A percentile compares a stretch with the other conserved stretches of the same genome.
These are phyloP conservation scores for Amanita pseudoporphyria DNA, from an alignment of 768 basidiomycete species.

Conservation along the genomic window DNA sequence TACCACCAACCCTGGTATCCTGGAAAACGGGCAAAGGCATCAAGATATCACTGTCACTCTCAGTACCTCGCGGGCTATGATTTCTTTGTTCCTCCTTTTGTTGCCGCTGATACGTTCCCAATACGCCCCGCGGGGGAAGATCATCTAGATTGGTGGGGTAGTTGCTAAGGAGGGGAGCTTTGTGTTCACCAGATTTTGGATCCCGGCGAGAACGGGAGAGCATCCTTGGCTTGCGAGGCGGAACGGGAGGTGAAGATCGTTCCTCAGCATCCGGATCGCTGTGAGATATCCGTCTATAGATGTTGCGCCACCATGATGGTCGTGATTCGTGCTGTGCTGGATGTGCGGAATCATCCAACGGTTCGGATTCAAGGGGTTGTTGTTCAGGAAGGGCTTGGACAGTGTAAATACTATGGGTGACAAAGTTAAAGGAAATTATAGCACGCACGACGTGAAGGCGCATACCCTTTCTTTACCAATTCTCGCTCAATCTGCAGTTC, in stretches of 20 bases:
- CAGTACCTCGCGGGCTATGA: not conserved
- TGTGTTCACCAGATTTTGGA: constrained; percentile 5
- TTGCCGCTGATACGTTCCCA: constrained; percentile 13
- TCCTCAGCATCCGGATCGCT: constrained; percentile 22
- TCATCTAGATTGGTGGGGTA: constrained; percentile 25
- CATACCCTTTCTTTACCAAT: constrained; percentile 37
- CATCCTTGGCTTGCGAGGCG: constrained; percentile 10
- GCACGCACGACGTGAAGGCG: constrained; percentile 14
- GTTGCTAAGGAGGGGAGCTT: constrained; percentile 11
- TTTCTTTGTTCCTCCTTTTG: constrained; percentile 2
- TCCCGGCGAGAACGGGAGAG: constrained; percentile 10
- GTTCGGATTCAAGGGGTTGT: not conserved
- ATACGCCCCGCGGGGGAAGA: constrained; percentile 26
- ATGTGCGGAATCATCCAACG: constrained; percentile 4
- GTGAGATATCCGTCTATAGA: constrained; percentile 44
- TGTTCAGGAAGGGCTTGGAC: constrained; percentile 1
- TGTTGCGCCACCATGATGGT: constrained; percentile 48
- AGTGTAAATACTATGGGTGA: not conserved
- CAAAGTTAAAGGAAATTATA: not conserved
- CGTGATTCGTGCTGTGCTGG: constrained; percentile 19
- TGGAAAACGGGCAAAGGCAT: constrained; percentile 13
- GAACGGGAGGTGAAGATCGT: not conserved
- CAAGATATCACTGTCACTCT: constrained; percentile 5
- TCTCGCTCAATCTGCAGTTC: constrained; percentile 45
- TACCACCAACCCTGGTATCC: constrained; percentile 8